These are phyloP conservation scores for Metrosideros polymorpha DNA, from an alignment of 441 rosid genomes.

Conservation along the genomic window DNA sequence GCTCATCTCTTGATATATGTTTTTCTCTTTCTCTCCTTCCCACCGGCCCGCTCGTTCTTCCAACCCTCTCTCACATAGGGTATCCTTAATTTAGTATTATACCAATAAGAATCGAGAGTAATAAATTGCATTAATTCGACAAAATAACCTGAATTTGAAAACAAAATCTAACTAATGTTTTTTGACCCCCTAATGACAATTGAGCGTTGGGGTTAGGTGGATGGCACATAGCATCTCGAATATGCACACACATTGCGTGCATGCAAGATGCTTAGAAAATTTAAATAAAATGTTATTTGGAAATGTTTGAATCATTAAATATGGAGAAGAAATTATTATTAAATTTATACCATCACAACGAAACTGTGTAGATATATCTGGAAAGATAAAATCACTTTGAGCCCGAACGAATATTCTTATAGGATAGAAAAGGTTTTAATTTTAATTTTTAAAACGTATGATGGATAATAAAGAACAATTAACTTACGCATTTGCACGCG, in stretches of 20 bases:
- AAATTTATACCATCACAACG: too few relatives aligned
- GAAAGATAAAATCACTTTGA: too few relatives aligned
- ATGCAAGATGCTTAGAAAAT: neutral
- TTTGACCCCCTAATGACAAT: too few relatives aligned
- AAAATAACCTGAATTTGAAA: neutral
- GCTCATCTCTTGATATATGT: neutral
- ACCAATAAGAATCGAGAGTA: neutral
- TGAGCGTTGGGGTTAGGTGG: neutral
- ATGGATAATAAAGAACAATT: too few relatives aligned
- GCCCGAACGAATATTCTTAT: too few relatives aligned
- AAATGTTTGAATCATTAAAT: too few relatives aligned
- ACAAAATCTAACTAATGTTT: neutral
- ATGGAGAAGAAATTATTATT: too few relatives aligned
- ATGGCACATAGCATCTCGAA: neutral
- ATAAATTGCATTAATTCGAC: neutral
- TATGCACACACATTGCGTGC: neutral
- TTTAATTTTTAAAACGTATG: too few relatives aligned
- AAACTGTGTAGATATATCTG: too few relatives aligned
- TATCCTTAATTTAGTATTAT: neutral
- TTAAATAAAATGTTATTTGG: neutral
- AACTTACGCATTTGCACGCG: too few relatives aligned
- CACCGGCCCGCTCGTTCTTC: fast-evolving
- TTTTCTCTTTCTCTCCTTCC: neutral
- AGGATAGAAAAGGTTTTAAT: too few relatives aligned
- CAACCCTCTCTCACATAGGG: fast-evolving